phyloP scores from a whole-genome alignment of 2,329 filamentous ascomycete species.

The Cladosporium cucumerinum region DNA sequence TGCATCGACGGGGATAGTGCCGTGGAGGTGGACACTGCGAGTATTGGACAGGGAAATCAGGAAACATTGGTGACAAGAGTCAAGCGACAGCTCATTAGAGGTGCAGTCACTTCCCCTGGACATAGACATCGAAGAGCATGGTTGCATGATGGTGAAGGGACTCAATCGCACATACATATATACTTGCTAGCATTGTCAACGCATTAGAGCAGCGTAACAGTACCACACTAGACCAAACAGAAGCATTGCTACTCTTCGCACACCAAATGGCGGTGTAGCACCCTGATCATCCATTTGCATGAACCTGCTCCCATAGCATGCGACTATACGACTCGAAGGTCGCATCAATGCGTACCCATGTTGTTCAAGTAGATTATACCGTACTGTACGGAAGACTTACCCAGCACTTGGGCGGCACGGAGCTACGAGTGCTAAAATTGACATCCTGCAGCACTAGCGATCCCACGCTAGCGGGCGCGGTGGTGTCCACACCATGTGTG shows the following conservation, averaged over 20 bases:
- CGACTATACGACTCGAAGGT: background rate
- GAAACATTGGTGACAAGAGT: background rate
- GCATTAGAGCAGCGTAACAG: background rate
- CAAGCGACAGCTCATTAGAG: background rate
- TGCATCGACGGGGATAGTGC: background rate
- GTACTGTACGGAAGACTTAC: background rate
- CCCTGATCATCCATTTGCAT: background rate
- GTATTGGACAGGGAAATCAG: background rate
- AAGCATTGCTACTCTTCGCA: background rate
- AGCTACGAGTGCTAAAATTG: background rate
- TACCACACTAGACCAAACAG: background rate
- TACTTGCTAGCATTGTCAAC: background rate
- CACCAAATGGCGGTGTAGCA: background rate
- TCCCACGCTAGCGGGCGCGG: background rate
- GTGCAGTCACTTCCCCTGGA: background rate
- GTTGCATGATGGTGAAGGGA: background rate
- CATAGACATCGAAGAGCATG: background rate
- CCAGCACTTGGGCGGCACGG: background rate
- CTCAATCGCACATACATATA: background rate
- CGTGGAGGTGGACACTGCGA: background rate
- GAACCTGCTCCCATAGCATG: background rate
- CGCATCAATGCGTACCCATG: background rate
- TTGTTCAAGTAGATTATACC: background rate
- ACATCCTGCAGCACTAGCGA: background rate
- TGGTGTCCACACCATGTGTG: conserved; percentile 4